Evolutionary conservation across 805 yeast genomes (phyloP).

Genomic region (Metschnikowia aberdeeniae): DNA sequence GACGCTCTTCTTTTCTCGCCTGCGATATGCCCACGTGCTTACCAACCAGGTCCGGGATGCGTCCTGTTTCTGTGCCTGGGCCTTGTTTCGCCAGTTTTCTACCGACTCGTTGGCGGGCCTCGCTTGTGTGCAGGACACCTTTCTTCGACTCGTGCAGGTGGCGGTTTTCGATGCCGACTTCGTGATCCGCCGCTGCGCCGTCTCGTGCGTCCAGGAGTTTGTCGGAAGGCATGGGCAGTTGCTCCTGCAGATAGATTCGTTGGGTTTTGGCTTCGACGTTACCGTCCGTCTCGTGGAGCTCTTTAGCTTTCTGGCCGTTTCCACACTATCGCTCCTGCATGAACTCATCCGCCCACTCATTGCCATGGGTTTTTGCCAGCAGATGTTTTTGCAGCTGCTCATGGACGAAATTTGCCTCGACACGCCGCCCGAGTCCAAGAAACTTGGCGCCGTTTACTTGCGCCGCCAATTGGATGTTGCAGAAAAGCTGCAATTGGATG

Average conservation of each 20-base stretch:
- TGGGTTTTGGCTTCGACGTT: constrained; percentile 7
- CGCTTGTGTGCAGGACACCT: constrained; percentile 19
- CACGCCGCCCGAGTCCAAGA: constrained; percentile 32
- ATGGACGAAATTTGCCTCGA: constrained; percentile 28
- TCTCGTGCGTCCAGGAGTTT: constrained; percentile 84
- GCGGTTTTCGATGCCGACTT: constrained; percentile 71
- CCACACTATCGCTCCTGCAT: constrained; percentile 17
- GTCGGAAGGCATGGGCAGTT: constrained; percentile 66
- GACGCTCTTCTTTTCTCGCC: constrained; percentile 55
- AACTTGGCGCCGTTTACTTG: constrained; percentile 40
- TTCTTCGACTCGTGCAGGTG: constrained; percentile 43
- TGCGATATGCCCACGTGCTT: constrained; percentile 43
- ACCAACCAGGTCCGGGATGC: constrained; percentile 81
- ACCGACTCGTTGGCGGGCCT: constrained; percentile 15
- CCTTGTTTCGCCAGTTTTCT: constrained; percentile 46
- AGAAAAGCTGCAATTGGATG: too few relatives aligned
- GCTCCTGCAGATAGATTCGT: constrained; percentile 24
- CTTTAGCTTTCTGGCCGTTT: constrained; percentile 44
- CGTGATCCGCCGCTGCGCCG: constrained; percentile 71
- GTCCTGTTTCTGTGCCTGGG: constrained; percentile 83
- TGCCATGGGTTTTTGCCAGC: constrained; percentile 22
- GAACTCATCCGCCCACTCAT: constrained; percentile 17
- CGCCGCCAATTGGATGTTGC: too few relatives aligned
- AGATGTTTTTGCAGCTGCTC: constrained; percentile 29
- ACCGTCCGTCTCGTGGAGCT: constrained; percentile 50